Conservation (phyloP, 257 asterid genomes). For the Scutellaria galericulata region DNA sequence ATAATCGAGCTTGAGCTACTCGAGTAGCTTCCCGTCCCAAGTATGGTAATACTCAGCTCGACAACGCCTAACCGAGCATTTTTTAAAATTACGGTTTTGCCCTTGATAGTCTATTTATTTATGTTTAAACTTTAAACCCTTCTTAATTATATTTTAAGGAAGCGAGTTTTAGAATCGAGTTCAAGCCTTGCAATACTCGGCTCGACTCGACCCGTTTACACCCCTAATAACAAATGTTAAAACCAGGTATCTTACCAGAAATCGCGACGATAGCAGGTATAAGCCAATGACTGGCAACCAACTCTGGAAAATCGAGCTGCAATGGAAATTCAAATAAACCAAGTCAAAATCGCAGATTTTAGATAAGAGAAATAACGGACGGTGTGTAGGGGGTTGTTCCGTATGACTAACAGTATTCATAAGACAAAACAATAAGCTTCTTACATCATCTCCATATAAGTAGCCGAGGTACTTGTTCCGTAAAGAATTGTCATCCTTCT, state of each 20-base stretch:
- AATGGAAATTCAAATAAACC: constrained; percentile 12
- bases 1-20: no score
- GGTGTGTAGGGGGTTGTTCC: not conserved
- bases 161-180: no score
- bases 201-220: no score
- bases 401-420: not conserved
- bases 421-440: constrained; percentile 30
- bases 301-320: constrained; percentile 85
- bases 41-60: no score
- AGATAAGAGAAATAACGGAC: not conserved
- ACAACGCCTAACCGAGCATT: no score
- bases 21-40: no score
- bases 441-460: constrained; percentile 81
- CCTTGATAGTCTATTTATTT: no score
- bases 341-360: not conserved
- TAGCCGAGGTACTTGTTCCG: constrained; percentile 73
- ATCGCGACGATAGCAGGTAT: constrained; percentile 73
- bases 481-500: constrained; percentile 45
- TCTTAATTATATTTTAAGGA: no score
- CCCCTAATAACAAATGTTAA: not conserved
- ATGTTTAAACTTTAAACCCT: no score
- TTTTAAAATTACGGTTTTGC: no score
- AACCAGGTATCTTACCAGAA: constrained; percentile 57
- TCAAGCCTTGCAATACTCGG: no score
- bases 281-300: constrained; percentile 90